phyloP scores from a whole-genome alignment of 2,329 filamentous ascomycete genomes.

The Pseudogymnoascus sp. region DNA sequence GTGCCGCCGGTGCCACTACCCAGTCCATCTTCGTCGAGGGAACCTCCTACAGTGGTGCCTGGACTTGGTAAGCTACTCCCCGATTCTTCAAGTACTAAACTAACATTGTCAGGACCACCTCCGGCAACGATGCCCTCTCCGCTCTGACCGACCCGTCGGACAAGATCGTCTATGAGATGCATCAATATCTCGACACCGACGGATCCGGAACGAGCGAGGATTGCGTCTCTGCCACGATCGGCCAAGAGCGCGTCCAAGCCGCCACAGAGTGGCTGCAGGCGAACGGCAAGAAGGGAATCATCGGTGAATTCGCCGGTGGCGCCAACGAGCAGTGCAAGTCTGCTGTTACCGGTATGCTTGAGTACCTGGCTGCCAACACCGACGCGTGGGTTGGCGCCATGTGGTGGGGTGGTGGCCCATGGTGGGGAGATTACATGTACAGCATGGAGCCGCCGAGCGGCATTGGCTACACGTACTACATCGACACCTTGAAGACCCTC shows the following conservation, averaged over 20 bases:
- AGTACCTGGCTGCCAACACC: slow-evolving; percentile 37
- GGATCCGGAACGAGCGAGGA: slow-evolving; percentile 39
- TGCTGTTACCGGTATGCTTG: slow-evolving; percentile 39
- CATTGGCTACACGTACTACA: slow-evolving; percentile 28
- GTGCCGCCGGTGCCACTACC: slow-evolving; percentile 31
- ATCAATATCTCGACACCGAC: slow-evolving; percentile 49
- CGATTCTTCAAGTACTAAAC: background rate
- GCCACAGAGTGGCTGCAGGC: slow-evolving; percentile 44
- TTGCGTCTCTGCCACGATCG: slow-evolving; percentile 43
- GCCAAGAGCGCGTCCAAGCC: slow-evolving; percentile 37
- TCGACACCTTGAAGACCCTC: background rate
- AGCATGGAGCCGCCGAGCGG: slow-evolving; percentile 42
- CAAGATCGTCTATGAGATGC: slow-evolving; percentile 50
- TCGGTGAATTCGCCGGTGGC: slow-evolving; percentile 45
- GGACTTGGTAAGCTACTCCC: slow-evolving; percentile 32
- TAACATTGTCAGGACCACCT: slow-evolving; percentile 15
- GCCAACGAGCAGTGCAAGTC: slow-evolving; percentile 38
- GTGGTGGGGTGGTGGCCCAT: slow-evolving; percentile 45
- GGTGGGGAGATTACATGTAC: slow-evolving; percentile 40
- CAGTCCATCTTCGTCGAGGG: slow-evolving; percentile 50
- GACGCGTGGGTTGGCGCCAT: slow-evolving; percentile 42
- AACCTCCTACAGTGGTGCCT: slow-evolving; percentile 36
- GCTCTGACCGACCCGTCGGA: slow-evolving; percentile 40
- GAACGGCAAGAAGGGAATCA: slow-evolving; percentile 41
- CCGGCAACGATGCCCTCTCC: slow-evolving; percentile 38